Base-by-base conservation (phyloP, 2,329 filamentous ascomycete species). In the Fusarium phyllophilum region DNA sequence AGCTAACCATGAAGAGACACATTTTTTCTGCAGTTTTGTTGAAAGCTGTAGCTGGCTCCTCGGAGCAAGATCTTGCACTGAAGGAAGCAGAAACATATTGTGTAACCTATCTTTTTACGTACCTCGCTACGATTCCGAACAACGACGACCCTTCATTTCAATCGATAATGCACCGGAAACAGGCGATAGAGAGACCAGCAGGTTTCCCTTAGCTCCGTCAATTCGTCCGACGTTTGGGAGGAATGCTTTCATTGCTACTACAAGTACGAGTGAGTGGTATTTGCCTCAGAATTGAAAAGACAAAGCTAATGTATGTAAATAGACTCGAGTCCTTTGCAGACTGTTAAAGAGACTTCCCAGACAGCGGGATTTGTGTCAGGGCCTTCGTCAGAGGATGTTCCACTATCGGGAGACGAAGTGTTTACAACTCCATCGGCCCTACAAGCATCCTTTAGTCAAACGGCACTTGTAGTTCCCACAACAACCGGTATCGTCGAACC, bases 261-360 rank as follows among this genome's bases (percentile, higher is more conserved):
- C 45, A 12, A 17, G 9, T 3, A 8, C 13, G 3, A 14, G 26
- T 29, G 11, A 0, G 13, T 22, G 0, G 6, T 8, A 7, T 0
- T 3, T 15, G 6, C 13, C 18, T 15, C 18, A 5, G 0, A 10
- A 22, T 20, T 22, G 4, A 0, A 1, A 22, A 22, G 12, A 15
- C 5, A 5, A 22, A 29, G 4, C 26, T 29, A 11, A 46, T 7
- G 11, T 1, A 6, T 22, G 18, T 0, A 6, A 15, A 11, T 22
- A 22, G 20, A 48, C 8, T 6, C 26, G 2, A 2, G 1, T 0
- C 1, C 20, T 4, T 17, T 14, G 10, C 9, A 14, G 3, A 20
- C 31, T 0, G 20, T 31, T 12, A 6, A 12, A 17, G 26, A 22
- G 14, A 48, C 14, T 12, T 48, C 20, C 0, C 20, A 17, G 1